phyloP scores from a whole-genome alignment of 768 basidiomycete species.

The Dentipellis sp. region DNA sequence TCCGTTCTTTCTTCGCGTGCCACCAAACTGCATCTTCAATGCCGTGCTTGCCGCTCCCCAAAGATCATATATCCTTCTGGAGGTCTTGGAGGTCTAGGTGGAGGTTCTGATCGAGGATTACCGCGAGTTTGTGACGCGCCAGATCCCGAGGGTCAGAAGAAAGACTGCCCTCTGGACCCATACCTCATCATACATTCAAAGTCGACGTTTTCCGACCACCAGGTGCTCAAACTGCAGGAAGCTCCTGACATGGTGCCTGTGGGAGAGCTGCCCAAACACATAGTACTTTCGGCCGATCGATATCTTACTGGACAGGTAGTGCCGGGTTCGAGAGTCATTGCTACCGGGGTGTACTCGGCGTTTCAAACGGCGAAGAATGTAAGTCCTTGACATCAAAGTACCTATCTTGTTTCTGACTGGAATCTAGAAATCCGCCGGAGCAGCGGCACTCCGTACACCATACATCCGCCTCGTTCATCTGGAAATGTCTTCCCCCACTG shows the following conservation, averaged over 20 bases:
- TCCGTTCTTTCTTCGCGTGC: conserved; percentile 90
- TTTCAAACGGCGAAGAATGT: conserved; percentile 87
- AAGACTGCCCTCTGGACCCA: conserved; percentile 93
- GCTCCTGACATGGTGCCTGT: conserved; percentile 99
- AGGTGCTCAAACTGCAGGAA: conserved; percentile 94
- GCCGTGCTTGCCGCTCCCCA: conserved; percentile 78
- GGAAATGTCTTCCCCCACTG: conserved; percentile 74
- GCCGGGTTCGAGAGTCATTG: conserved; percentile 91
- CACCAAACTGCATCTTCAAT: conserved; percentile 86
- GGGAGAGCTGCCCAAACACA: conserved; percentile 93
- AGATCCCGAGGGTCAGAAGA: conserved; percentile 72
- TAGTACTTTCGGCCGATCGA: conserved; percentile 86
- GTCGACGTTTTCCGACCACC: conserved; percentile 92
- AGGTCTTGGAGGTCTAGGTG: conserved; percentile 81
- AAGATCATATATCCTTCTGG: conserved; percentile 71
- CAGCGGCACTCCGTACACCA: conserved; percentile 85
- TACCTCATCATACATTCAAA: conserved; percentile 93
- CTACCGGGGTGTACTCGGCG: conserved; percentile 95
- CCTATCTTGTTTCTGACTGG: neutral
- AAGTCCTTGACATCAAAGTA: conserved; percentile 16
- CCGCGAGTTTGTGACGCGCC: conserved; percentile 85
- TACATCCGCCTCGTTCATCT: conserved; percentile 92
- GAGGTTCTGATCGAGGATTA: conserved; percentile 75
- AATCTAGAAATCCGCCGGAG: conserved; percentile 64
- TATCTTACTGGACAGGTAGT: conserved; percentile 89